These are phyloP conservation scores for Phytophthora ohioensis DNA, from an alignment of 352 stramenopile species.

Conservation along the genomic window DNA sequence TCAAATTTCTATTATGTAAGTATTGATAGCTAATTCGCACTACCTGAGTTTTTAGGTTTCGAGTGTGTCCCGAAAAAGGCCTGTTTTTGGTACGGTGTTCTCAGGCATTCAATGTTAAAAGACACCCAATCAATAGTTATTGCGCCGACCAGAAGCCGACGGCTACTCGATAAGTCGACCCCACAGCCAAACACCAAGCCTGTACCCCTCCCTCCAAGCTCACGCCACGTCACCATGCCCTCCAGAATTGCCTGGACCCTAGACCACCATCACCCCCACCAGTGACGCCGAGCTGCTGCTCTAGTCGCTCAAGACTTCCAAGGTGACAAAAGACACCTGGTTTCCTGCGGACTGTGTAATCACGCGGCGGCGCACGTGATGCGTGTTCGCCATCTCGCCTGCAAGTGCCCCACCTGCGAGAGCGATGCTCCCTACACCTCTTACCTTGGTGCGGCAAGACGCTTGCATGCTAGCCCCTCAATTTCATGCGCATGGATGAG, in stretches of 20 bases:
- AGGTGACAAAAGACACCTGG: constrained; percentile 9
- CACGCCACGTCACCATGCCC: background rate
- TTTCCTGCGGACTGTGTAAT: constrained; percentile 3
- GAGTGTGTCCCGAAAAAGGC: too few species aligned
- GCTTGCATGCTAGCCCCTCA: background rate
- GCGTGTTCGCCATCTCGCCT: background rate
- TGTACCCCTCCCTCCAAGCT: too few species aligned
- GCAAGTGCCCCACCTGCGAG: background rate
- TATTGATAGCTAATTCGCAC: too few species aligned
- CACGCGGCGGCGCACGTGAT: constrained; percentile 8
- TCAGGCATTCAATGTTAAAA: too few species aligned
- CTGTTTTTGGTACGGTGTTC: too few species aligned
- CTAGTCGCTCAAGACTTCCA: constrained; percentile 16
- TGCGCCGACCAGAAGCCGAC: too few species aligned
- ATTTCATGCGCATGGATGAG: constrained; percentile 2
- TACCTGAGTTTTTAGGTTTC: too few species aligned
- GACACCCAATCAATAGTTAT: too few species aligned
- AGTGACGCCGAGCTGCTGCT: constrained; percentile 13
- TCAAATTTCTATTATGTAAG: too few species aligned
- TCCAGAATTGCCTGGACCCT: background rate
- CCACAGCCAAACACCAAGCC: too few species aligned
- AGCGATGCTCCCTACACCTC: background rate
- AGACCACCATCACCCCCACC: background rate
- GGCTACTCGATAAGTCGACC: too few species aligned
- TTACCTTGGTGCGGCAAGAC: constrained; percentile 16